Evolutionary conservation across 345 rosid species (phyloP), one percentile per base, ranked within the genome.

Genomic region (Euphorbia lathyris): DNA sequence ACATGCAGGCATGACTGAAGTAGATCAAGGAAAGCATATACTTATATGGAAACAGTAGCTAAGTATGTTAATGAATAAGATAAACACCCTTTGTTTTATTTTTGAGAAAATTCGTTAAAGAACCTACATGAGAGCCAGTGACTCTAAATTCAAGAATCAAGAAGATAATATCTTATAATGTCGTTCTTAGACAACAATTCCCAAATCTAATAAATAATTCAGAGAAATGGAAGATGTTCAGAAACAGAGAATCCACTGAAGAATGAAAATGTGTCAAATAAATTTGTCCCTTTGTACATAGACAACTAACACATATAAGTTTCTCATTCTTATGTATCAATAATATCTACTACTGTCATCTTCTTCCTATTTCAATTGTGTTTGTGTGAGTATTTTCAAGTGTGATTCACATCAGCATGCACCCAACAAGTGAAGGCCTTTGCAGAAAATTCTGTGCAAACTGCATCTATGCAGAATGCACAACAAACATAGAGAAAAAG

Each of bases 1-100:
- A 73, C 85, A 72, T 36, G 98, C 96, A 78, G 95, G 98, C 97
- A 91, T 94, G 78, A 89, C 98, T 93, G 72, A 64, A 65, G 34
- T 42, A 78, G 57, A 81, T 94, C 77, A 85, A 90, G 92, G 89
- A 62, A 73, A 66, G n/a, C 78, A 76, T 25, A 30, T 13, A 40
- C 19, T 25, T 66, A 26, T 66, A 26, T 32, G 27, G 67, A 25
- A 60, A 27, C 22, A 73, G n/a, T 36, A 6, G 6, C 23, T 17
- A 56, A 63, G 8, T 7, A n/a, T 40, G 57, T n/a, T 7, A 42
- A 67, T 13, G 58, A 47, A 48, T 69, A 45, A 10, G 13, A 63
- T 19, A 25, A 42, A 38, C 36, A 34, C 19, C 27, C 26, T 6
- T n/a, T n/a, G 11, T 56, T 9, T 61, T 12, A 32, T 56, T 9